phyloP scores from a whole-genome alignment of 1,139 yeast genomes.

The Yamadazyma jaroonii region DNA sequence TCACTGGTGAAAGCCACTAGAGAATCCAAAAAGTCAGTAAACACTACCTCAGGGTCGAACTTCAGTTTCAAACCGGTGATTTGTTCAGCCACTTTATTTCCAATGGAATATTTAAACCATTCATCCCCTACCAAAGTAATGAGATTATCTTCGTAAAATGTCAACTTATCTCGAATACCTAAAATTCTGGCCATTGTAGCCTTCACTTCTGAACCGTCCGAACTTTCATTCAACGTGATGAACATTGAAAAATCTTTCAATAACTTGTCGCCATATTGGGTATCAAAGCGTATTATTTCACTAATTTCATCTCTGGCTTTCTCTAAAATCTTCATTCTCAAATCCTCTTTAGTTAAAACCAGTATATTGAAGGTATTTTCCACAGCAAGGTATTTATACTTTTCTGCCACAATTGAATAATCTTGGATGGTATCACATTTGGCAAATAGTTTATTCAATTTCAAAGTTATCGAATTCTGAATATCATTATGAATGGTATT shows the following conservation, averaged over 20 bases:
- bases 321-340: slow-evolving; percentile 31
- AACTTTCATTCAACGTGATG: not conserved
- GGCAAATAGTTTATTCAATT: slow-evolving; percentile 25
- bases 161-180: slow-evolving; percentile 7
- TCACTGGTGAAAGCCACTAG: slow-evolving; percentile 8
- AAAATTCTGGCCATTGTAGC: slow-evolving; percentile 7
- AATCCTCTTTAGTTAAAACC: slow-evolving; percentile 33
- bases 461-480: slow-evolving; percentile 20
- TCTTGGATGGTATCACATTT: slow-evolving; percentile 29
- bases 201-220: not conserved
- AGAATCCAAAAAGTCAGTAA: slow-evolving; percentile 47
- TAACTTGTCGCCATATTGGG: slow-evolving; percentile 2
- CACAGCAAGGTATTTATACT: slow-evolving; percentile 18
- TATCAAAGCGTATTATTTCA: slow-evolving; percentile 12
- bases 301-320: slow-evolving; percentile 30
- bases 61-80: slow-evolving; percentile 42
- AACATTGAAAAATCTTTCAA: slow-evolving; percentile 2
- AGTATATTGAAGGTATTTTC: slow-evolving; percentile 19
- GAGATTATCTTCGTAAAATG: slow-evolving; percentile 10
- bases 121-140: slow-evolving; percentile 53
- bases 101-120: slow-evolving; percentile 77
- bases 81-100: slow-evolving; percentile 57
- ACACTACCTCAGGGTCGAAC: slow-evolving; percentile 41
- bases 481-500: slow-evolving; percentile 20
- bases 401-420: slow-evolving; percentile 26